phyloP scores from a whole-genome alignment of 129 eudicot species.

The Dittrichia graveolens region DNA sequence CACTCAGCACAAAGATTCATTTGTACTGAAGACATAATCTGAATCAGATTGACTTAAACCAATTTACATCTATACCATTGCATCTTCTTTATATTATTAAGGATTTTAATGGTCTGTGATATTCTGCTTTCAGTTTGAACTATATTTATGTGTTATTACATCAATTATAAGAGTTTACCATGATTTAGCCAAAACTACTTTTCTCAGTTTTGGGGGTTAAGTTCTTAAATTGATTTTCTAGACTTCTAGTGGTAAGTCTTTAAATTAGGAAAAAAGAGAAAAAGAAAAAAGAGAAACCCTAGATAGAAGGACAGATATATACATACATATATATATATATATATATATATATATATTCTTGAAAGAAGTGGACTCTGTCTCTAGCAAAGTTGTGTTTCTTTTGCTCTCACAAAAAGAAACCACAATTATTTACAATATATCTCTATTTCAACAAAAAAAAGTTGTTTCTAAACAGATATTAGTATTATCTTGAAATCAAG shows the following conservation, averaged over 20 bases:
- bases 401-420: constrained; percentile 29
- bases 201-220: no score
- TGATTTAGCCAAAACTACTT: no score
- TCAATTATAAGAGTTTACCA: no score
- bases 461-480: no score
- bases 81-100: no score
- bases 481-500: constrained; percentile 28
- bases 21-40: not conserved
- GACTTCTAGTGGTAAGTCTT: no score
- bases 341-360: constrained; percentile 39
- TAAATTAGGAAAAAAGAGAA: not conserved
- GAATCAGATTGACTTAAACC: no score
- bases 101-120: no score
- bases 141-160: no score
- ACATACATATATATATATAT: not conserved
- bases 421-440: constrained; percentile 2
- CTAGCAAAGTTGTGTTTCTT: constrained; percentile 41
- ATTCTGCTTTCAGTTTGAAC: no score
- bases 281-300: constrained; percentile 40
- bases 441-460: constrained; percentile 9
- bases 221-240: no score
- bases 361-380: constrained; percentile 44
- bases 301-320: constrained; percentile 38
- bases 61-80: no score
- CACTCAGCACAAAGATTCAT: not conserved